Percentiles rank a stretch among this genome's conserved stretches.
Conservation (phyloP, 148 eudicot genomes). For the Drosera capensis region DNA sequence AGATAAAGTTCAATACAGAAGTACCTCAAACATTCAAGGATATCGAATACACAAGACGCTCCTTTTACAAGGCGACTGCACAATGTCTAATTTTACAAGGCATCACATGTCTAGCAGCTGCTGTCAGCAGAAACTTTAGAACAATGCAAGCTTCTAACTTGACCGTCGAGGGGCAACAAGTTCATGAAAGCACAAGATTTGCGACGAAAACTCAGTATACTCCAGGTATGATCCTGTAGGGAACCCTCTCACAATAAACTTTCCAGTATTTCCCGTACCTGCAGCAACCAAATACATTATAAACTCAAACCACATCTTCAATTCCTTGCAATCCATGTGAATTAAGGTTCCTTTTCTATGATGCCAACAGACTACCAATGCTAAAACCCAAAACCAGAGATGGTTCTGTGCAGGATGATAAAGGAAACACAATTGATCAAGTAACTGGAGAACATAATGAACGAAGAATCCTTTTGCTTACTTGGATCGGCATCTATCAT, state of each 20-base stretch:
- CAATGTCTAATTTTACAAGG: no score
- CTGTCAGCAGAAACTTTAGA: no score
- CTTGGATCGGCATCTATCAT: constrained; percentile 84
- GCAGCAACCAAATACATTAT: constrained; percentile 11
- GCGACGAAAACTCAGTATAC: constrained; percentile 30
- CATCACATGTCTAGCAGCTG: no score
- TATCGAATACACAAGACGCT: no score
- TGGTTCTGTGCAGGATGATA: not conserved
- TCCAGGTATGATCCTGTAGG: constrained; percentile 71
- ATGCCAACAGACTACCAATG: not conserved
- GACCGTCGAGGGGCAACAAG: not conserved
- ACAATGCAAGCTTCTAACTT: not conserved
- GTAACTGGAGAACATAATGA: not conserved
- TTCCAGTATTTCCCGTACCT: constrained; percentile 99
- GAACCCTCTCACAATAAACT: constrained; percentile 75
- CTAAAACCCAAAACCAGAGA: not conserved
- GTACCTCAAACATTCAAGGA: no score
- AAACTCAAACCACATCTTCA: not conserved
- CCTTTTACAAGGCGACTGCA: no score
- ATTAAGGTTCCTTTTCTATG: not conserved
- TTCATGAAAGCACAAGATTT: not conserved
- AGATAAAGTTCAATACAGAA: no score
- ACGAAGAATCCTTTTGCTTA: constrained; percentile 21
- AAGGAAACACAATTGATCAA: no score
- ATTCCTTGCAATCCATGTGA: not conserved